Conservation (phyloP, 208 protist genomes). For the Crithidia bombi region DNA sequence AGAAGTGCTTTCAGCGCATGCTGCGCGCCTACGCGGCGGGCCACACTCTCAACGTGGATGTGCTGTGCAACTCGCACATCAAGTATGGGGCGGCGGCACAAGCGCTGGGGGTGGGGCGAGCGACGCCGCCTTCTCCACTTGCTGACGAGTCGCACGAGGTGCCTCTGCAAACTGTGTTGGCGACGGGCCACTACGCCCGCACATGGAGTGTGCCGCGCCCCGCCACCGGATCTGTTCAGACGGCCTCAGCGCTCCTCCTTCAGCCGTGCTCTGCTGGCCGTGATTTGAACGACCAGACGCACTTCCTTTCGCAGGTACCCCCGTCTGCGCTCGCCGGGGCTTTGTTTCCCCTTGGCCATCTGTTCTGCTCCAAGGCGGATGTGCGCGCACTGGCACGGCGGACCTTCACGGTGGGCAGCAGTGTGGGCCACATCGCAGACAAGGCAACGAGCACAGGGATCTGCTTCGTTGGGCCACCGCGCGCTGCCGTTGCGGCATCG, state of each 20-base stretch:
- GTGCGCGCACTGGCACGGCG: constrained; percentile 57
- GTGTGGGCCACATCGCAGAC: constrained; percentile 25
- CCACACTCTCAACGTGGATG: constrained; percentile 79
- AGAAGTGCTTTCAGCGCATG: constrained; percentile 78
- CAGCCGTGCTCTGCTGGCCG: constrained; percentile 52
- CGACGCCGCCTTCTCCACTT: background rate
- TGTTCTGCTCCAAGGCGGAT: constrained; percentile 66
- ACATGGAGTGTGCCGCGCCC: constrained; percentile 27
- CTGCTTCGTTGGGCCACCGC: constrained; percentile 68
- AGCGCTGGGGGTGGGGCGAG: constrained; percentile 16
- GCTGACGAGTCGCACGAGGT: background rate
- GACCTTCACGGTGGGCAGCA: background rate
- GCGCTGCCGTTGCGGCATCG: background rate
- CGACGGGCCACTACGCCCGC: constrained; percentile 85
- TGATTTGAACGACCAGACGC: constrained; percentile 83
- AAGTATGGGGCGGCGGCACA: constrained; percentile 70
- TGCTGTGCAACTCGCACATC: constrained; percentile 79
- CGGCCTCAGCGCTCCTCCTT: constrained; percentile 38
- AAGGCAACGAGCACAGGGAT: constrained; percentile 87
- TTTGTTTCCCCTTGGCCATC: constrained; percentile 78
- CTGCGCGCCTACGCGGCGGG: constrained; percentile 65
- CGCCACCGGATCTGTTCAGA: too few relatives aligned
- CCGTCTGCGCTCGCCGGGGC: constrained; percentile 30
- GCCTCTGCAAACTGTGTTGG: constrained; percentile 35
- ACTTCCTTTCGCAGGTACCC: constrained; percentile 67